Percentiles rank a stretch among this genome's conserved stretches.
Conservation (phyloP, 768 basidiomycete species). For the Suillus variegatus region DNA sequence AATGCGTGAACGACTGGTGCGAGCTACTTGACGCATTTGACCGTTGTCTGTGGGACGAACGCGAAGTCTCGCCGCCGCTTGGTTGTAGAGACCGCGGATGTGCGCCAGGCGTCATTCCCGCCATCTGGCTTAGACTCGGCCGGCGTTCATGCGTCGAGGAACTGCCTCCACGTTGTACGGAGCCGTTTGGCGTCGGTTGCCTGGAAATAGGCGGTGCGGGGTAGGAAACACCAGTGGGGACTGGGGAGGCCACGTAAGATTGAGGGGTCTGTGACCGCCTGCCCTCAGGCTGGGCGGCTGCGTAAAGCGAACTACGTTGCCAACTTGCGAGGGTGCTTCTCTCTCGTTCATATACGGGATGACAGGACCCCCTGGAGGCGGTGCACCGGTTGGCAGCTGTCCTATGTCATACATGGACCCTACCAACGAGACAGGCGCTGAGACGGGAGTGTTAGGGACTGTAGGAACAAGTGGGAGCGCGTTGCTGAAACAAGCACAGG, state of each 20-base stretch:
- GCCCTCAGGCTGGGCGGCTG: slow-evolving; percentile 18
- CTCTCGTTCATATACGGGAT: slow-evolving; percentile 19
- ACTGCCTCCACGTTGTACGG: slow-evolving; percentile 12
- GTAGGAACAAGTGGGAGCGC: slow-evolving; percentile 17
- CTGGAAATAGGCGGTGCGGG: slow-evolving; percentile 31
- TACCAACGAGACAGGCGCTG: slow-evolving; percentile 13
- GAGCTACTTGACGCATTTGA: slow-evolving; percentile 27
- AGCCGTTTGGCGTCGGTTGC: slow-evolving; percentile 15
- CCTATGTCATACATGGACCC: slow-evolving; percentile 19
- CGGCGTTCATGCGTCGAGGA: slow-evolving; percentile 27
- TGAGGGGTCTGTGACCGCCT: slow-evolving; percentile 22
- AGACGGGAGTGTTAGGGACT: slow-evolving; percentile 13
- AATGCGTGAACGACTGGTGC: slow-evolving; percentile 19
- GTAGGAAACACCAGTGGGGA: slow-evolving; percentile 27
- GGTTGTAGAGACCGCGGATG: slow-evolving; percentile 16
- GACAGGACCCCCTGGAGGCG: slow-evolving; percentile 21
- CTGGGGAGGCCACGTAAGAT: slow-evolving; percentile 26
- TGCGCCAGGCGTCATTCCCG: slow-evolving; percentile 27
- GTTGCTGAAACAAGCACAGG: slow-evolving; percentile 18
- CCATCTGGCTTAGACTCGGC: slow-evolving; percentile 22
- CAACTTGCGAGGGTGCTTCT: slow-evolving; percentile 10
- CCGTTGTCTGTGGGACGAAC: slow-evolving; percentile 16
- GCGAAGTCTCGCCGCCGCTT: slow-evolving; percentile 12
- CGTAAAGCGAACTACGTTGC: slow-evolving; percentile 13
- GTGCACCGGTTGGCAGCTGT: slow-evolving; percentile 14